phyloP scores from a whole-genome alignment of 2,329 filamentous ascomycete species.

The Ophiostoma pallidulum region DNA sequence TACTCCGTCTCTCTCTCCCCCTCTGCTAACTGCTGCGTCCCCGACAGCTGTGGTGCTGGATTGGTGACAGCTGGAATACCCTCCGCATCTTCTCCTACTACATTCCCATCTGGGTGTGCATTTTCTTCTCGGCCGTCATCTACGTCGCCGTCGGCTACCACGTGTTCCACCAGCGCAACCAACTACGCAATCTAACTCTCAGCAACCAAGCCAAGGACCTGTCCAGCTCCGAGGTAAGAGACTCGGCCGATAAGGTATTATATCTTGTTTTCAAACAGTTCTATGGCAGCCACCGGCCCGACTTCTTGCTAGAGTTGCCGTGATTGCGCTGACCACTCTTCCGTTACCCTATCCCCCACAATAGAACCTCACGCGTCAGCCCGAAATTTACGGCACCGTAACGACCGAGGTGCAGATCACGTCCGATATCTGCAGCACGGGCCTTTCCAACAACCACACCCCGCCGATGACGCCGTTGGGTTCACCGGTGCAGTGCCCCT shows the following conservation, averaged over 20 bases:
- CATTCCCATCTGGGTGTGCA: constrained; percentile 52
- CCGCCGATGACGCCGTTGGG: constrained; percentile 9
- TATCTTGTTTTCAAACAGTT: background rate
- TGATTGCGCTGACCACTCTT: background rate
- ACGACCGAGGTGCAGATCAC: constrained; percentile 43
- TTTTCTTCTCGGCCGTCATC: constrained; percentile 43
- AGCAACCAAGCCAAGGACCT: constrained; percentile 31
- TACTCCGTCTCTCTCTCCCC: too few relatives aligned
- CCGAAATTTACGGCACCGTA: constrained; percentile 39
- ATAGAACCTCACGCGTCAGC: constrained; percentile 21
- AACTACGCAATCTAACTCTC: constrained; percentile 43
- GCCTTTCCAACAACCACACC: constrained; percentile 2
- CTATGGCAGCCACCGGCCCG: background rate
- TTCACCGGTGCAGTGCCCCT: constrained; percentile 11
- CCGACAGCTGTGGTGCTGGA: constrained; percentile 57
- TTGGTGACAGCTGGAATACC: constrained; percentile 42
- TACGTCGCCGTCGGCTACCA: constrained; percentile 50
- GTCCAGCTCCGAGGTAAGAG: constrained; percentile 21
- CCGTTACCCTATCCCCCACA: too few relatives aligned
- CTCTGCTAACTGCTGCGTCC: too few relatives aligned
- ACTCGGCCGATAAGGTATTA: constrained; percentile 27
- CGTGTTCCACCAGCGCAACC: constrained; percentile 49
- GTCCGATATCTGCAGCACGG: constrained; percentile 20
- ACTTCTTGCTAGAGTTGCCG: too few relatives aligned
- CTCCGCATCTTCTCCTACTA: constrained; percentile 54